Percentiles rank a stretch among this genome's conserved stretches.
Evolutionary conservation across 2,329 filamentous ascomycete species (phyloP).

Genomic region (Chrysoporthe puriensis): DNA sequence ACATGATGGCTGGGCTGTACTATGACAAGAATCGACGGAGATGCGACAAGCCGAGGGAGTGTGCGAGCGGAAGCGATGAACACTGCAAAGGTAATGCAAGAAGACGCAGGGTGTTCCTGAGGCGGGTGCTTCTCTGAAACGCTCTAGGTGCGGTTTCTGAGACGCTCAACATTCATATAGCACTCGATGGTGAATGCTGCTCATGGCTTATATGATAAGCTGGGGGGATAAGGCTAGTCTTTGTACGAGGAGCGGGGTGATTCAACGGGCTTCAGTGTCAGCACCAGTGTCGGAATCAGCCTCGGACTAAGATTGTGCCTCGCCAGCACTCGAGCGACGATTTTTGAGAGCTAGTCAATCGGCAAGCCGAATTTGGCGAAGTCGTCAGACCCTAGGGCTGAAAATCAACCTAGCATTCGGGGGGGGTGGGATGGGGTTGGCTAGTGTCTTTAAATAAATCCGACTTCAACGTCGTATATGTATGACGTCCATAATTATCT

Average conservation of each 20-base stretch:
- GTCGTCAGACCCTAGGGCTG: no score
- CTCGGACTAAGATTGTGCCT: neutral
- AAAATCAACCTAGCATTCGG: no score
- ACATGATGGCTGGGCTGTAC: conserved; percentile 35
- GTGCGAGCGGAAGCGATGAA: neutral
- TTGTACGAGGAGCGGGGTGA: conserved; percentile 4
- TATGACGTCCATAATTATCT: no score
- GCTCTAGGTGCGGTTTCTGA: neutral
- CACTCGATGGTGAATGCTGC: neutral
- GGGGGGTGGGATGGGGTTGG: neutral
- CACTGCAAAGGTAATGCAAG: neutral
- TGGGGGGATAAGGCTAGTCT: neutral
- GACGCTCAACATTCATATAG: neutral
- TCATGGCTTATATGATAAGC: neutral
- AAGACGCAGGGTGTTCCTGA: neutral
- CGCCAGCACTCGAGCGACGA: neutral
- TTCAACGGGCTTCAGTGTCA: conserved; percentile 1
- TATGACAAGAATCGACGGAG: no score
- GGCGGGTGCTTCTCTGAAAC: neutral
- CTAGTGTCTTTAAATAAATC: no score
- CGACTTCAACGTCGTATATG: no score
- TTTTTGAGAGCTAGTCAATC: no score
- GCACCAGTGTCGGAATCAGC: neutral
- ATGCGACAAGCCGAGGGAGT: neutral
- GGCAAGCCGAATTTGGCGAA: no score